A percentile compares a stretch with the other conserved stretches of the same genome.
Conservation (phyloP, 208 protist genomes). For the Leishmania braziliensis region DNA sequence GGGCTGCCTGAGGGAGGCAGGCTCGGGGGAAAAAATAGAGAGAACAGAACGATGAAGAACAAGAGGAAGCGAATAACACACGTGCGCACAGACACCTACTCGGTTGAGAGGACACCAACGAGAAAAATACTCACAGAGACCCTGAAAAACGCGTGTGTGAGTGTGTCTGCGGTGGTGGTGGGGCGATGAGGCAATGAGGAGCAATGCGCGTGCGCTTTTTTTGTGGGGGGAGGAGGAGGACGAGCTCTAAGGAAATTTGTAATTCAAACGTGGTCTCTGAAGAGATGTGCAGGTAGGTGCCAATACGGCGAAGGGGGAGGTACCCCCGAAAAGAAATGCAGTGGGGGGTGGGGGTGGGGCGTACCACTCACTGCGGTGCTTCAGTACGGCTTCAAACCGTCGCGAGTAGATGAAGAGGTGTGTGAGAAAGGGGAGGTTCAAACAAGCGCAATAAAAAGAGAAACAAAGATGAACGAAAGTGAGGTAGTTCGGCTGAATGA, state of each 20-base stretch:
- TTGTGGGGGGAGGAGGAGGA: not conserved
- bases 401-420: too few relatives aligned
- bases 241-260: not conserved
- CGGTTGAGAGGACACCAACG: not conserved
- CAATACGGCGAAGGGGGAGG: not conserved
- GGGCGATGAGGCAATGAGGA: not conserved
- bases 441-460: too few relatives aligned
- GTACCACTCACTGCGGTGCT: too few relatives aligned
- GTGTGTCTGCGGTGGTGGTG: too few relatives aligned
- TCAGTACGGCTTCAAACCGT: too few relatives aligned
- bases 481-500: too few relatives aligned
- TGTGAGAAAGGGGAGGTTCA: too few relatives aligned
- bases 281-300: not conserved
- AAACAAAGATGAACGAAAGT: not conserved
- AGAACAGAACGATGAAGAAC: not conserved
- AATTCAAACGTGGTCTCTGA: not conserved
- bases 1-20: too few relatives aligned
- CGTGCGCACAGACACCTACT: not conserved
- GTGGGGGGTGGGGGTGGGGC: too few relatives aligned
- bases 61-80: not conserved
- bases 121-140: not conserved
- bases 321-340: too few relatives aligned
- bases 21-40: not conserved
- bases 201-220: not conserved
- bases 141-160: not conserved